These are phyloP conservation scores for Gossypium herbaceum DNA, from an alignment of 345 rosid species.

Conservation along the genomic window DNA sequence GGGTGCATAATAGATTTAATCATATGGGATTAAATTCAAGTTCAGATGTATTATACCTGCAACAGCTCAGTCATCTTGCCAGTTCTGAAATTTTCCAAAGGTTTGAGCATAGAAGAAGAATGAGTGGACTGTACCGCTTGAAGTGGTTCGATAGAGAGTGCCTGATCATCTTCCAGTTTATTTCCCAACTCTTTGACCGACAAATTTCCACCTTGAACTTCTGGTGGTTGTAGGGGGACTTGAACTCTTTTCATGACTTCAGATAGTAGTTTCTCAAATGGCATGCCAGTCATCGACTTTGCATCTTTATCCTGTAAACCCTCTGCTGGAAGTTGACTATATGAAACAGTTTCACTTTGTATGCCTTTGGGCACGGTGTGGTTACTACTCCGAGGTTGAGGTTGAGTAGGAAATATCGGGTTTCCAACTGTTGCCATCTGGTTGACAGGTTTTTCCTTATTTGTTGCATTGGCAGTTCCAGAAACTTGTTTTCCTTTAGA, in stretches of 20 bases:
- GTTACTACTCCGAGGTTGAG: background rate
- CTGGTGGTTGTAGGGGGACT: constrained; percentile 33
- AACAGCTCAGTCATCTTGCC: constrained; percentile 86
- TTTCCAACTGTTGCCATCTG: constrained; percentile 19
- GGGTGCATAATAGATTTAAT: background rate
- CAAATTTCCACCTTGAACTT: constrained; percentile 23
- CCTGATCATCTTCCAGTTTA: constrained; percentile 37
- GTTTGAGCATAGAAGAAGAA: constrained; percentile 25
- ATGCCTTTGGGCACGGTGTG: background rate
- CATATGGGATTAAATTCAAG: background rate
- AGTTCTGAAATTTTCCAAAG: constrained; percentile 49
- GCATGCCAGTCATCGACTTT: constrained; percentile 31
- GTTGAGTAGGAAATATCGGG: background rate
- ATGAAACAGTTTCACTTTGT: constrained; percentile 25
- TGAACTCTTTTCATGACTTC: constrained; percentile 52
- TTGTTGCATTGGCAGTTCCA: constrained; percentile 29
- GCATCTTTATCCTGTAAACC: constrained; percentile 23
- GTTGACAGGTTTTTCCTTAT: constrained; percentile 23
- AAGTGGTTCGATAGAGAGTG: constrained; percentile 48
- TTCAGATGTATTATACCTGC: constrained; percentile 48
- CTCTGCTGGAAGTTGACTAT: constrained; percentile 15
- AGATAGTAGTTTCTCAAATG: constrained; percentile 57
- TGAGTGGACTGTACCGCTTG: background rate
- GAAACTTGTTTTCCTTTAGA: constrained; percentile 33
- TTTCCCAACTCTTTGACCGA: constrained; percentile 16